Percentiles rank a stretch among this genome's conserved stretches.
phyloP scores from a whole-genome alignment of 1,284 basidiomycete genomes.

The Tilletia caries region DNA sequence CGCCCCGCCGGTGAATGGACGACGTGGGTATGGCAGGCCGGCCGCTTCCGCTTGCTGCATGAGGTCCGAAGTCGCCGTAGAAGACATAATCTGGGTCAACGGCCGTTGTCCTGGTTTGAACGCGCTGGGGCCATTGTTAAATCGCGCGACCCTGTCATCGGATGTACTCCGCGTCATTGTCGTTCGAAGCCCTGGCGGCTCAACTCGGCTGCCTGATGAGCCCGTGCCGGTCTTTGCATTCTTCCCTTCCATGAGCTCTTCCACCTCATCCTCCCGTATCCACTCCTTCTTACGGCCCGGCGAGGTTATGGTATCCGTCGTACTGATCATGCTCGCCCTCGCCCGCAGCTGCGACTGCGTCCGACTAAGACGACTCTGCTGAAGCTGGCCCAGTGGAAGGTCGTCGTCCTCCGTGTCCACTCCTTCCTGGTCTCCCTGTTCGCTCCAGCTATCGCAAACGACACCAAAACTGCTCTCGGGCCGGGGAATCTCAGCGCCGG shows the following conservation, averaged over 20 bases:
- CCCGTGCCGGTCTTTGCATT: too few relatives aligned
- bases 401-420: slow-evolving; percentile 14
- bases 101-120: too few relatives aligned
- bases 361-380: slow-evolving; percentile 20
- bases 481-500: not conserved
- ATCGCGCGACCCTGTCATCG: not conserved
- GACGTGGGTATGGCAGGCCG: not conserved
- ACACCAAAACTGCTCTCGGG: slow-evolving; percentile 13
- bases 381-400: not conserved
- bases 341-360: not conserved
- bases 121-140: too few relatives aligned
- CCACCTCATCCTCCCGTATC: not conserved
- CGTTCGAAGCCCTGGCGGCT: too few relatives aligned
- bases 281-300: not conserved
- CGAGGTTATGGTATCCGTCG: not conserved
- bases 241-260: too few relatives aligned
- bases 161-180: not conserved
- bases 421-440: slow-evolving; percentile 22
- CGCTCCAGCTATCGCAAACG: slow-evolving; percentile 21
- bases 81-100: too few relatives aligned
- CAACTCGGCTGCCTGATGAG: too few relatives aligned
- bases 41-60: not conserved
- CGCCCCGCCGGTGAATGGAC: not conserved
- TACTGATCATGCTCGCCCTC: not conserved
- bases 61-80: not conserved